Evolutionary conservation across 306 rosid genomes (phyloP).

Genomic region (Citrullus amarus): DNA sequence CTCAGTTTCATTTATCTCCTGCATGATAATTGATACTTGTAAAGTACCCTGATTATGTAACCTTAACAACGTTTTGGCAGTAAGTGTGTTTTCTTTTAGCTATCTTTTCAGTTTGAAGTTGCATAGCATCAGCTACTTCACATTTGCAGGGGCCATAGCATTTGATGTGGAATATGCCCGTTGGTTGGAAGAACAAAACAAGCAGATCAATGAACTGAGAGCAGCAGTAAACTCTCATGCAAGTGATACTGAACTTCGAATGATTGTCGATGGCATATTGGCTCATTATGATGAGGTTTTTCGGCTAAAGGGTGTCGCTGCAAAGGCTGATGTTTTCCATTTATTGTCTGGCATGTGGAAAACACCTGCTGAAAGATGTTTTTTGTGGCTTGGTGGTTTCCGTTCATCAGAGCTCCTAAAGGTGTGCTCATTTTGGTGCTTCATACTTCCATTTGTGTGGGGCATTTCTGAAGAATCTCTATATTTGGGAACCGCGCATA

Average conservation of each 20-base stretch:
- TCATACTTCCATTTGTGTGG: not conserved
- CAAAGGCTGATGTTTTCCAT: constrained; percentile 76
- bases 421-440: constrained; percentile 23
- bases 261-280: constrained; percentile 47
- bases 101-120: constrained; percentile 5
- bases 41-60: not conserved
- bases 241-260: constrained; percentile 65
- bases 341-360: constrained; percentile 78
- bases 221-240: constrained; percentile 71
- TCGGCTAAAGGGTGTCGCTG: constrained; percentile 45
- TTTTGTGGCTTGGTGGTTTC: constrained; percentile 72
- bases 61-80: not conserved
- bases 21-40: not conserved
- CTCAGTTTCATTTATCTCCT: not conserved
- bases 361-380: constrained; percentile 76
- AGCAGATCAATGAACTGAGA: constrained; percentile 50
- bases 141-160: constrained; percentile 52
- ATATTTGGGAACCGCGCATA: not conserved
- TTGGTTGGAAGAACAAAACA: constrained; percentile 72
- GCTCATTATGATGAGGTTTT: constrained; percentile 61
- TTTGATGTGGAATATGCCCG: constrained; percentile 69
- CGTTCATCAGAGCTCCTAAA: constrained; percentile 65
- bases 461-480: not conserved
- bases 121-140: not conserved
- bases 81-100: not conserved